A percentile compares a stretch with the other conserved stretches of the same genome.
phyloP scores from a whole-genome alignment of 108 stramenopile genomes.

The Thalassiosira profunda region DNA sequence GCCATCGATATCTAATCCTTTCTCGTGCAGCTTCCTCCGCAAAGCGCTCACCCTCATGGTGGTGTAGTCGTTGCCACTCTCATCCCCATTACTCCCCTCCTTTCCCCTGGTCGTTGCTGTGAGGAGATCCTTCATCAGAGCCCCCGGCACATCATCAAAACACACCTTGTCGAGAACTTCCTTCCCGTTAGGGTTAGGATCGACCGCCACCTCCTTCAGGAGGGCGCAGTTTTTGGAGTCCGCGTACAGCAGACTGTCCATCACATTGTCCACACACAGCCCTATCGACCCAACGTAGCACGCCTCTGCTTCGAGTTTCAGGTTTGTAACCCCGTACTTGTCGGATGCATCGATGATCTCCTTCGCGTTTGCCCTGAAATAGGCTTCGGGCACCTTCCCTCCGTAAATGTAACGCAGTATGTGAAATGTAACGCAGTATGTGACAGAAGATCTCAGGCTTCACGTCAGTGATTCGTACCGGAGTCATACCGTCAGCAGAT shows the following conservation, averaged over 20 bases:
- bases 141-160: not conserved
- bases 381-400: not conserved
- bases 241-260: conserved; percentile 10
- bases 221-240: conserved; percentile 12
- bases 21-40: conserved; percentile 6
- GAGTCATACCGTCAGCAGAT: not conserved
- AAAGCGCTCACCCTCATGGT: conserved; percentile 2
- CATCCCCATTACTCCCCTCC: not conserved
- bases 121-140: not conserved
- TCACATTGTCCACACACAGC: conserved; percentile 5
- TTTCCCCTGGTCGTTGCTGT: not conserved
- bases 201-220: conserved; percentile 6
- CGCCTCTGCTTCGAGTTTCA: conserved; percentile 20
- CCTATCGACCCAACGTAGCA: not conserved
- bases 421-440: not conserved
- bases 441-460: not conserved
- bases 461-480: not conserved
- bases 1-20: conserved; percentile 15
- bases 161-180: not conserved
- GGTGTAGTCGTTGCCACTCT: not conserved
- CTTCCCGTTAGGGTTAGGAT: not conserved
- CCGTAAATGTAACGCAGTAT: conserved; percentile 9
- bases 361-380: not conserved
- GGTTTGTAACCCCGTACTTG: not conserved
- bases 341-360: conserved; percentile 16